Conservation (phyloP, 352 stramenopile genomes). For the Phytopythium sindhum region DNA sequence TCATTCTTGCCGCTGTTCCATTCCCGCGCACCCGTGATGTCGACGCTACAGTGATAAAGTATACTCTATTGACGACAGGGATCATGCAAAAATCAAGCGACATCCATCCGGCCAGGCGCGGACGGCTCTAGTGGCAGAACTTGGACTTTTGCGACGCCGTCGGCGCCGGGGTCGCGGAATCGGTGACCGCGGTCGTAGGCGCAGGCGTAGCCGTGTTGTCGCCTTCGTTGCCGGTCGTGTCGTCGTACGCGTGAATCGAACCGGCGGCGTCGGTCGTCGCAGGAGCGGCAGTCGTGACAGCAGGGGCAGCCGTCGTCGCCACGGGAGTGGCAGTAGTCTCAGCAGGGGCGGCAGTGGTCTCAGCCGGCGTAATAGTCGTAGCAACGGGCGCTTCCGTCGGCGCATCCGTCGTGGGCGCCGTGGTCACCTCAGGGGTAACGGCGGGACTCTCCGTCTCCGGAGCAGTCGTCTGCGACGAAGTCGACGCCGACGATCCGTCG, state of each 20-base stretch:
- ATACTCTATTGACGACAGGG: conserved; percentile 4
- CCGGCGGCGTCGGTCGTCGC: conserved; percentile 12
- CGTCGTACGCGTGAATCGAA: conserved; percentile 9
- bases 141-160: conserved; percentile 3
- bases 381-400: conserved; percentile 4
- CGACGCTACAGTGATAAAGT: not conserved
- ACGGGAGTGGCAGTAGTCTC: conserved; percentile 14
- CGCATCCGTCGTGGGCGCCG: conserved; percentile 3
- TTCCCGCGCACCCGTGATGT: no score
- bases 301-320: conserved; percentile 15
- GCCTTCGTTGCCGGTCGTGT: conserved; percentile 11
- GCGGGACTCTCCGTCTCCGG: conserved; percentile 12
- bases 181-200: not conserved
- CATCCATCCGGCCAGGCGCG: not conserved
- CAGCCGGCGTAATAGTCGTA: not conserved
- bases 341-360: conserved; percentile 13
- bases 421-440: conserved; percentile 3
- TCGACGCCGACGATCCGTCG: conserved; percentile 15
- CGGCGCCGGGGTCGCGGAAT: not conserved
- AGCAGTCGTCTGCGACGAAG: conserved; percentile 13
- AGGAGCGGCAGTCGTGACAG: conserved; percentile 18
- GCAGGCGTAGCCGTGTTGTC: not conserved
- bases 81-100: not conserved
- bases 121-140: conserved; percentile 4
- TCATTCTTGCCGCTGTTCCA: no score